Base-by-base conservation (phyloP, 441 rosid genomes). In the Gossypium gossypioides region DNA sequence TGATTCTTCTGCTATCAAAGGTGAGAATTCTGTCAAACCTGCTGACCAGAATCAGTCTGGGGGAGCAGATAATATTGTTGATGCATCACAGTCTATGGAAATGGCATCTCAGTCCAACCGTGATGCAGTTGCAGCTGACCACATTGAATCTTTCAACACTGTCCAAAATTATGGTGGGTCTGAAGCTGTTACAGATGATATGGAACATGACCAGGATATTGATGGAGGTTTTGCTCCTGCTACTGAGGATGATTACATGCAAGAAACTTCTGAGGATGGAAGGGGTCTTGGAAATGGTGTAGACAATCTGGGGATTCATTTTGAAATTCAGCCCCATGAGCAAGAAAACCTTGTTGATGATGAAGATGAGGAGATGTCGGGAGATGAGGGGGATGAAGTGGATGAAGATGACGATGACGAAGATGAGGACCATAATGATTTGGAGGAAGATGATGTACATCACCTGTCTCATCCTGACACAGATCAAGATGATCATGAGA, bases 401-500 rank as follows among this genome's bases (percentile, higher is more conserved):
- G 96, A 89, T 42, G 96, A 84, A 24, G 95, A 92, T 51, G 93
- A 88, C 51, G 97, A 89, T 56, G 63, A 58, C 15, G 63, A 58
- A 56, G 98, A 88, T 15, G 93, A 88, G 75, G 98, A 87, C 37
- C 92, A 84, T 74, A 85, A 90, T 86, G 89, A 82, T 76, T 77
- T 90, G 74, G 99, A 89, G 77, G 97, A 88, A 76, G 97, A 90
- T 80, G 97, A 87, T 80, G 96, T 85, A 44, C 93, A 88, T 84
- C 97, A 89, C 80, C 82, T 91, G 78, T 90, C 99, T 71, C 99
- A 88, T 82, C 89, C 89, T 72, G 98, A 90, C 81, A 89, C 89
- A 8, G 98, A 96, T 86, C 98, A 91, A 81, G 99, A 96, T 83
- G 99, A 92, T 77, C 97, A 90, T 83, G 99, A 96, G 84, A 89